phyloP scores from a whole-genome alignment of 805 yeast genomes.

The Candida nemodendra region DNA sequence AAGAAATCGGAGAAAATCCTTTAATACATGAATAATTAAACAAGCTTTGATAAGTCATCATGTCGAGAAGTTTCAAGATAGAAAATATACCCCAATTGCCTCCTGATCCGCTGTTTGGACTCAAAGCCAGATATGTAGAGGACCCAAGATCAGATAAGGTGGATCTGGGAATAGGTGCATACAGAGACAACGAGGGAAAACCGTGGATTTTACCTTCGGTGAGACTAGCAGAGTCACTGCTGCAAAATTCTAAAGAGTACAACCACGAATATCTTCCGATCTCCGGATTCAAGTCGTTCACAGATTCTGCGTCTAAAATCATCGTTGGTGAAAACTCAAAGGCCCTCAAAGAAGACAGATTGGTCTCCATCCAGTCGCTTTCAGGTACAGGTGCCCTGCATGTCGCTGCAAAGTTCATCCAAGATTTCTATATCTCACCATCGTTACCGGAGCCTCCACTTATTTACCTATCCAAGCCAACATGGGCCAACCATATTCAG shows the following conservation, averaged over 20 bases:
- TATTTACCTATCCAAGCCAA: constrained; percentile 79
- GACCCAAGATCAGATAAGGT: constrained; percentile 68
- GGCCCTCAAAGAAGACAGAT: constrained; percentile 46
- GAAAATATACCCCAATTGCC: constrained; percentile 60
- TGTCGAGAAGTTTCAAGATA: constrained; percentile 27
- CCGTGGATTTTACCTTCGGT: constrained; percentile 89
- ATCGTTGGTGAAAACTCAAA: constrained; percentile 63
- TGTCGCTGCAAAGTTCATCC: constrained; percentile 71
- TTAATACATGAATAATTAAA: too few species aligned
- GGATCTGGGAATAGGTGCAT: constrained; percentile 91
- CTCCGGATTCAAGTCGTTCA: constrained; percentile 68
- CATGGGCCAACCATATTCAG: constrained; percentile 97
- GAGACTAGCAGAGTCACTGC: constrained; percentile 62
- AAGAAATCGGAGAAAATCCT: too few species aligned
- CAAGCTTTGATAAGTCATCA: too few species aligned
- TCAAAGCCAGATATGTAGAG: constrained; percentile 61
- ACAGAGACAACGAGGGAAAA: constrained; percentile 83
- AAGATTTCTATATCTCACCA: constrained; percentile 42
- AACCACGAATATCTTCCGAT: constrained; percentile 92
- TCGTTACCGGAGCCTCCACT: constrained; percentile 31
- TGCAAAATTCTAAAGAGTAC: constrained; percentile 56
- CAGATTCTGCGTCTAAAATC: constrained; percentile 67
- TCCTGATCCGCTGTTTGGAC: constrained; percentile 83
- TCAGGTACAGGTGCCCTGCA: constrained; percentile 94
- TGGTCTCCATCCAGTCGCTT: constrained; percentile 70